phyloP scores from a whole-genome alignment of 306 rosid genomes.

The Dalbergia cultrata region DNA sequence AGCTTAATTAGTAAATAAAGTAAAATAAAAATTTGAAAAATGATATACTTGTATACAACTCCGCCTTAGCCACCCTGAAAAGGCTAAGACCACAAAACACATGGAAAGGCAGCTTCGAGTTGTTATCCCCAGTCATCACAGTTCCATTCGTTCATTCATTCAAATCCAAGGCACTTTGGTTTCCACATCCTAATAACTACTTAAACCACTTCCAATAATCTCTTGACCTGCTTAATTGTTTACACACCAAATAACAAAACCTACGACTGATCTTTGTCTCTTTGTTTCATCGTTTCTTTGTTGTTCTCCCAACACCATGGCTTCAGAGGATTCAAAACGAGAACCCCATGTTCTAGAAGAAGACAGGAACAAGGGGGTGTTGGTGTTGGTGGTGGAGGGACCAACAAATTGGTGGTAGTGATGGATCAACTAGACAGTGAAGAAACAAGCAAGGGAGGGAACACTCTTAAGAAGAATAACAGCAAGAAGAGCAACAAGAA shows the following conservation, averaged over 20 bases:
- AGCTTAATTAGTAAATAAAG: too few species aligned
- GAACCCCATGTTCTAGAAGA: conserved; percentile 33
- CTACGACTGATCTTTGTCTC: background rate
- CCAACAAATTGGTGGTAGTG: background rate
- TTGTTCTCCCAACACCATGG: conserved; percentile 28
- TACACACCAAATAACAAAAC: background rate
- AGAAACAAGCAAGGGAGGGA: conserved; percentile 13
- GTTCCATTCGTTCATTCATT: conserved; percentile 15
- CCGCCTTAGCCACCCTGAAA: too few species aligned
- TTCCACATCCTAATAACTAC: conserved; percentile 27
- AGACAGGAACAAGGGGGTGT: background rate
- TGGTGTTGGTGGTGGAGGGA: background rate
- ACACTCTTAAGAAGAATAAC: conserved; percentile 27
- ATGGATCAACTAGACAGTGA: conserved; percentile 22
- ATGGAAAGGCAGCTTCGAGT: conserved; percentile 30
- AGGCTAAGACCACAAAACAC: background rate
- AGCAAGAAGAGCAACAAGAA: conserved; percentile 32
- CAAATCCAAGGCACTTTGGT: background rate
- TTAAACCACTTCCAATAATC: background rate
- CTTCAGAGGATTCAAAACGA: conserved; percentile 50
- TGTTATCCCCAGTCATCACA: background rate
- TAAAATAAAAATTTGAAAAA: too few species aligned
- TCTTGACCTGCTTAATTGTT: too few species aligned
- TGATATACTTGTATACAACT: too few species aligned
- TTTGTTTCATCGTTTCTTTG: background rate